Evolutionary conservation across 768 basidiomycete genomes (phyloP).

Genomic region (Xerocomellus intermedius): DNA sequence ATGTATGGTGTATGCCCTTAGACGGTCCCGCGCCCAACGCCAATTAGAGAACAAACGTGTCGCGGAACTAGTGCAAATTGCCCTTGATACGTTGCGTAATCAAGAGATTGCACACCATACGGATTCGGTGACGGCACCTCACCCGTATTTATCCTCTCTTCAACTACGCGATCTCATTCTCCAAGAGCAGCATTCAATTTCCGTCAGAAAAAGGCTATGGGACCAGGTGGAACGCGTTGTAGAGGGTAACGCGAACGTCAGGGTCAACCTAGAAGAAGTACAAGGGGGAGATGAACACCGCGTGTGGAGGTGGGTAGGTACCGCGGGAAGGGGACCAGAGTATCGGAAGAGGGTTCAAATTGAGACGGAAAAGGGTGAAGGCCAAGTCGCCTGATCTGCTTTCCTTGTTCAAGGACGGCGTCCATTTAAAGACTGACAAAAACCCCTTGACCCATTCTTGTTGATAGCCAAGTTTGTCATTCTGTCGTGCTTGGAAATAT

Average conservation of each 20-base stretch:
- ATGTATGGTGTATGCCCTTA: constrained; percentile 18
- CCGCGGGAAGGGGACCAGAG: constrained; percentile 33
- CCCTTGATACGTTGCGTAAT: constrained; percentile 75
- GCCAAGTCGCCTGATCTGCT: constrained; percentile 22
- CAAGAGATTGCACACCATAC: constrained; percentile 82
- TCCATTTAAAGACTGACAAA: constrained; percentile 14
- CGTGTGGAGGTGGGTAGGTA: constrained; percentile 92
- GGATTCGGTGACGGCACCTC: constrained; percentile 72
- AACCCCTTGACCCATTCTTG: constrained; percentile 26
- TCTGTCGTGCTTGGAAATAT: constrained; percentile 13
- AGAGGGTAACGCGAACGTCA: constrained; percentile 88
- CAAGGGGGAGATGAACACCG: constrained; percentile 83
- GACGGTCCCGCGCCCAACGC: constrained; percentile 43
- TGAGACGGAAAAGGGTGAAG: constrained; percentile 28
- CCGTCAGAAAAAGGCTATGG: constrained; percentile 70
- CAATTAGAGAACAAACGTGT: constrained; percentile 63
- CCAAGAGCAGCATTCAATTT: constrained; percentile 75
- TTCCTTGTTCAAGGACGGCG: constrained; percentile 9
- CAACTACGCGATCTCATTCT: constrained; percentile 87
- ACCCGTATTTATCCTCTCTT: constrained; percentile 78
- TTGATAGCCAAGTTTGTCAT: constrained; percentile 10
- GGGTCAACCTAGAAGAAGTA: constrained; percentile 80
- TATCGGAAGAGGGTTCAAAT: constrained; percentile 34
- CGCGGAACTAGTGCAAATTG: constrained; percentile 72
- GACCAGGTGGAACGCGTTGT: constrained; percentile 79